phyloP scores from a whole-genome alignment of 2,329 filamentous ascomycete genomes.

The Orbilia quercus region DNA sequence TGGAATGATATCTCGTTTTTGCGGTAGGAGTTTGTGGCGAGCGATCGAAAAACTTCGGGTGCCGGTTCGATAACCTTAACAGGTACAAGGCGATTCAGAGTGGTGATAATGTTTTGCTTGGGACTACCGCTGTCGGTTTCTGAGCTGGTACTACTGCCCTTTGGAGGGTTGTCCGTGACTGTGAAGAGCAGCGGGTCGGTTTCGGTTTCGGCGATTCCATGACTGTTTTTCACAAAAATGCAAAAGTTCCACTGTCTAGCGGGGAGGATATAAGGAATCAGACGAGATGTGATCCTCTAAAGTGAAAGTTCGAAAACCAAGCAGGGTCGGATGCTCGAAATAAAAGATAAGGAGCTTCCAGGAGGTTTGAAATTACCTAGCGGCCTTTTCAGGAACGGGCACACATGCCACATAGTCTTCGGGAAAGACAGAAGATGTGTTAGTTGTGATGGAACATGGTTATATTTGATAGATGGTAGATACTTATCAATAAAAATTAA shows the following conservation, averaged over 20 bases:
- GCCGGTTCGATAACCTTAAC: constrained; percentile 56
- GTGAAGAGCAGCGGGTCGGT: constrained; percentile 74
- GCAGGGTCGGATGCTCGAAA: constrained; percentile 2
- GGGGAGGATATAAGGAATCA: constrained; percentile 64
- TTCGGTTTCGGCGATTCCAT: constrained; percentile 57
- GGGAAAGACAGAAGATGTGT: neutral
- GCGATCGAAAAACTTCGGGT: constrained; percentile 57
- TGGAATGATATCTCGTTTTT: constrained; percentile 72
- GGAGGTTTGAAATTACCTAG: constrained; percentile 17
- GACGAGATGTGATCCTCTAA: neutral
- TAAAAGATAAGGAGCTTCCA: neutral
- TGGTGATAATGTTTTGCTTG: constrained; percentile 55
- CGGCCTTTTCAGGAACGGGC: constrained; percentile 59
- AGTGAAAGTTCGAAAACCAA: neutral
- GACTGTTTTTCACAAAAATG: constrained; percentile 70
- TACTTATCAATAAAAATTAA: neutral
- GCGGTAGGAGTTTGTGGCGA: constrained; percentile 58
- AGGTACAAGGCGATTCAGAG: constrained; percentile 57
- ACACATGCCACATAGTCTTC: constrained; percentile 59
- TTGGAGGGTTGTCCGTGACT: constrained; percentile 71
- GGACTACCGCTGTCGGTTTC: constrained; percentile 44
- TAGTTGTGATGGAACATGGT: neutral
- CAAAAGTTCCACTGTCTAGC: constrained; percentile 75
- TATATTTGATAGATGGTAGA: too few relatives aligned
- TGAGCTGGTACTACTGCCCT: constrained; percentile 68